phyloP scores from a whole-genome alignment of 352 stramenopile species.

The Globisporangium paddicum region DNA sequence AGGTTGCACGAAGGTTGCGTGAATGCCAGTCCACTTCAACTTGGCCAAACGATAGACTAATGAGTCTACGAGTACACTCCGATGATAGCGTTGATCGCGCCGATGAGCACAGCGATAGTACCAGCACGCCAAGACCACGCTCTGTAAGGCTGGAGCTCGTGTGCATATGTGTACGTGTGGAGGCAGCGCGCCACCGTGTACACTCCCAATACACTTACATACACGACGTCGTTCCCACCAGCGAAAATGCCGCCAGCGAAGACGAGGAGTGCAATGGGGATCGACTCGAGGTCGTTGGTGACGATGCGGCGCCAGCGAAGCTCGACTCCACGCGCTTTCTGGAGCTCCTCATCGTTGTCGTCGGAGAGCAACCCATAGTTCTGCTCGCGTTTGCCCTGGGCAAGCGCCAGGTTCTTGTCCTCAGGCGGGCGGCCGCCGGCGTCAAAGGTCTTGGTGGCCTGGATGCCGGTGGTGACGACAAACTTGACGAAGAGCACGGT shows the following conservation, averaged over 20 bases:
- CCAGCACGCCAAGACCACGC: slow-evolving; percentile 7
- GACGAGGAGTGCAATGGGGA: slow-evolving; percentile 34
- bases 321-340: slow-evolving; percentile 20
- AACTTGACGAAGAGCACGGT: slow-evolving; percentile 73
- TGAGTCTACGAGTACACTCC: not conserved
- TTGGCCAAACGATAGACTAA: too few relatives aligned
- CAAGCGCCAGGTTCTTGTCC: slow-evolving; percentile 38
- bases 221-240: slow-evolving; percentile 20
- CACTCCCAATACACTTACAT: slow-evolving; percentile 3
- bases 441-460: slow-evolving; percentile 54
- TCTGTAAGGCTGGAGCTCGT: slow-evolving; percentile 34
- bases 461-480: slow-evolving; percentile 41
- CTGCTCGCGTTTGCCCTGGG: slow-evolving; percentile 30
- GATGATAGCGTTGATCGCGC: not conserved
- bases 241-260: slow-evolving; percentile 27
- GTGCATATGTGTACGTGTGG: slow-evolving; percentile 40
- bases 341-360: slow-evolving; percentile 19
- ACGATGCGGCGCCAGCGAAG: slow-evolving; percentile 39
- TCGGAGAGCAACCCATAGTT: slow-evolving; percentile 21
- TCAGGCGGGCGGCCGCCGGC: slow-evolving; percentile 42
- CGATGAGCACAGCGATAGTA: not conserved
- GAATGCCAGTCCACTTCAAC: too few relatives aligned
- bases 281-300: slow-evolving; percentile 41
- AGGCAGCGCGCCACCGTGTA: slow-evolving; percentile 35
- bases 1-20: too few relatives aligned